Percentiles rank a stretch among this genome's conserved stretches.
These are phyloP conservation scores for Colletotrichum tropicicola DNA, from an alignment of 2,329 filamentous ascomycete genomes.

Conservation along the genomic window DNA sequence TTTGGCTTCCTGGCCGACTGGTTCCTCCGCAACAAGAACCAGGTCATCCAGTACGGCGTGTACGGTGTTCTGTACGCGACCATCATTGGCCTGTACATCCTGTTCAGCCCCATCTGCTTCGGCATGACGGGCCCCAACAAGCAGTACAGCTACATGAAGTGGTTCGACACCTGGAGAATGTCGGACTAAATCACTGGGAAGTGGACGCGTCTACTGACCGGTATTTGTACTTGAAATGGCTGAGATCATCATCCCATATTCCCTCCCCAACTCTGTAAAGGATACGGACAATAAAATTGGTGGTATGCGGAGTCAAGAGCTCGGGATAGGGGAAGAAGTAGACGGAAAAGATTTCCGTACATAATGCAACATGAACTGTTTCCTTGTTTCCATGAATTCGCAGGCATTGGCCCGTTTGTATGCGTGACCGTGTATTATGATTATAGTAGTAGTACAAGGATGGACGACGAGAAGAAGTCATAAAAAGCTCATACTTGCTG, in stretches of 20 bases:
- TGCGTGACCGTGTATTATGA: constrained; percentile 17
- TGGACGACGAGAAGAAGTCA: constrained; percentile 1
- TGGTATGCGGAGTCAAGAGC: neutral
- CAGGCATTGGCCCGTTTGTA: neutral
- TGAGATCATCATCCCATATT: neutral
- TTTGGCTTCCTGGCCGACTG: constrained; percentile 92
- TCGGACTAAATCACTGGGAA: constrained; percentile 57
- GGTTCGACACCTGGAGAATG: constrained; percentile 89
- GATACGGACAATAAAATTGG: constrained; percentile 11
- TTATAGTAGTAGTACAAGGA: constrained; percentile 26
- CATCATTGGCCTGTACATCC: constrained; percentile 84
- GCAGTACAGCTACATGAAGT: constrained; percentile 92
- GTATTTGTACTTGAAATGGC: neutral
- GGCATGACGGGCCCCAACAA: constrained; percentile 89
- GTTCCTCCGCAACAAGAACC: constrained; percentile 74
- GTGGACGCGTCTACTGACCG: neutral
- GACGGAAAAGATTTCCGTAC: constrained; percentile 18
- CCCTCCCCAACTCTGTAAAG: constrained; percentile 12
- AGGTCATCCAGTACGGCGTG: constrained; percentile 70
- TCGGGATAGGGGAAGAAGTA: neutral
- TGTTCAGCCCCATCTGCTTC: constrained; percentile 95
- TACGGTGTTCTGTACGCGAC: constrained; percentile 79
- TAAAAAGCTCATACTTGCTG: constrained; percentile 21
- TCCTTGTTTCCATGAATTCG: constrained; percentile 8
- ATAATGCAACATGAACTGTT: constrained; percentile 28